A percentile compares a stretch with the other conserved stretches of the same genome.
These are phyloP conservation scores for Fagopyrum homotropicum DNA, from an alignment of 148 eudicot species.

Conservation along the genomic window DNA sequence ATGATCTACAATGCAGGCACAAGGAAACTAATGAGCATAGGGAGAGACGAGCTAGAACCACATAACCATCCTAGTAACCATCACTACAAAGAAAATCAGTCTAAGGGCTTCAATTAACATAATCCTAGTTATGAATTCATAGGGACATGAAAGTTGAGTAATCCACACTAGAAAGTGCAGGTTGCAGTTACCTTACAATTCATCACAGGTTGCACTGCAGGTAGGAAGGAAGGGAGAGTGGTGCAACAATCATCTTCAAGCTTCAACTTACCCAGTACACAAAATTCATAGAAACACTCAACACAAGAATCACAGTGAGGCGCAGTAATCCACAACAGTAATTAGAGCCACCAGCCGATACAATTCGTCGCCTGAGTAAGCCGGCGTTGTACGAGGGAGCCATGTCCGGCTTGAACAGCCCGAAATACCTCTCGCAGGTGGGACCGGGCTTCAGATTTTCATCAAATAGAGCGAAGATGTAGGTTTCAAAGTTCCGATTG, in stretches of 20 bases:
- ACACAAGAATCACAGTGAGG: background rate
- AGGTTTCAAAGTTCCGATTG: slow-evolving; percentile 55
- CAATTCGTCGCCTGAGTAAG: slow-evolving; percentile 22
- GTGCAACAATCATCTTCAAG: too few species aligned
- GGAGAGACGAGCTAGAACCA: background rate
- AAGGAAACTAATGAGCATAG: slow-evolving; percentile 2
- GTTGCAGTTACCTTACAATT: too few species aligned
- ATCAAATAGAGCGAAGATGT: slow-evolving; percentile 54
- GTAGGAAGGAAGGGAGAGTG: too few species aligned
- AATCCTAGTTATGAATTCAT: too few species aligned
- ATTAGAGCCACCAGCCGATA: background rate
- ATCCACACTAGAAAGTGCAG: too few species aligned
- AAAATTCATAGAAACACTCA: background rate
- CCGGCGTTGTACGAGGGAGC: slow-evolving; percentile 45
- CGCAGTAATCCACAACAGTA: background rate
- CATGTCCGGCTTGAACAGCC: slow-evolving; percentile 48
- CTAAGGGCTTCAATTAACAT: too few species aligned
- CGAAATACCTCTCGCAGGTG: slow-evolving; percentile 47
- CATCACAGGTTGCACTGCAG: too few species aligned
- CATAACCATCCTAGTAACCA: background rate
- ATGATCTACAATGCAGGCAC: background rate
- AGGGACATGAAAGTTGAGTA: too few species aligned
- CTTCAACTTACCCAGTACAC: background rate
- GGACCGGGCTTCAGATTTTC: slow-evolving; percentile 64
- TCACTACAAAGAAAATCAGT: background rate